Percentiles rank a stretch among this genome's conserved stretches.
Conservation (phyloP, 2,329 filamentous ascomycete genomes). For the Juglanconis oblonga region DNA sequence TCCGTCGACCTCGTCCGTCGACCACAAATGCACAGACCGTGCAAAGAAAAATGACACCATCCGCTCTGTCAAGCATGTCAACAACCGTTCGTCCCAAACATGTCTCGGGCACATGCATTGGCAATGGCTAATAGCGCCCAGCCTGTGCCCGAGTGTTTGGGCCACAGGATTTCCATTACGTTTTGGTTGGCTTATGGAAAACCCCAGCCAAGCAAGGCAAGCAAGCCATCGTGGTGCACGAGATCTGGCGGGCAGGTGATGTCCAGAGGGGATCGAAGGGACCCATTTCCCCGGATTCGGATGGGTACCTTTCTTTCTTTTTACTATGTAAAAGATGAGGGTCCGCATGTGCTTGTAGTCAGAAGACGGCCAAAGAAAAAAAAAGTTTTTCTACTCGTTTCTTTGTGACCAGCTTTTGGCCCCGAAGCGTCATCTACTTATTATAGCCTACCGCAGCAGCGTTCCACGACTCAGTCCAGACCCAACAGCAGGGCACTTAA, state of each 20-base stretch:
- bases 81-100: neutral
- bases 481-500: no score
- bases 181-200: conserved; percentile 21
- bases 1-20: neutral
- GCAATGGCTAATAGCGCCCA: neutral
- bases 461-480: no score
- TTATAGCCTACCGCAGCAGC: no score
- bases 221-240: neutral
- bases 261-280: neutral
- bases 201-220: neutral
- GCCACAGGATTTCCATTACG: conserved; percentile 22
- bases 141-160: conserved; percentile 6
- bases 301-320: neutral
- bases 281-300: conserved; percentile 11
- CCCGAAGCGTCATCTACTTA: no score
- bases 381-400: neutral
- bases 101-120: neutral
- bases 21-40: neutral
- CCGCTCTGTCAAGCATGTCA: neutral
- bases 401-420: neutral
- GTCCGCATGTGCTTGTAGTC: neutral
- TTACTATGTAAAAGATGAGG: neutral
- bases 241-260: neutral
- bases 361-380: neutral
- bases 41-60: neutral